These are phyloP conservation scores for Cocos nucifera DNA, from an alignment of 176 grass and related monocot genomes.

Conservation along the genomic window DNA sequence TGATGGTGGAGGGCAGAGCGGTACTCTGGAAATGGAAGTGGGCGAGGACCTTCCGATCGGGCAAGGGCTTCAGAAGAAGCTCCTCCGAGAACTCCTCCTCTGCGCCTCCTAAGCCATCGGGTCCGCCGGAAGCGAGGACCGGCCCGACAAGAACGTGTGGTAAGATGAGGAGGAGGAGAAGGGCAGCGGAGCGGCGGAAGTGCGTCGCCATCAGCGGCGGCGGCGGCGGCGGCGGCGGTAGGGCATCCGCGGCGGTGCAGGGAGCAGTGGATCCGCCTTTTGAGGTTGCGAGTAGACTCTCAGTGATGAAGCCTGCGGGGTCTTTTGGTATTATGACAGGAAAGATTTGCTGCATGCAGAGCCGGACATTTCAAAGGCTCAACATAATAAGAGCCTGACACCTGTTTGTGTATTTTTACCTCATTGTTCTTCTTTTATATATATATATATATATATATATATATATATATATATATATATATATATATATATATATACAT, in stretches of 20 bases:
- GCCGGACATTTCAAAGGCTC: too few relatives aligned
- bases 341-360: too few relatives aligned
- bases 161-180: background rate
- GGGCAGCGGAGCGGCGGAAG: background rate
- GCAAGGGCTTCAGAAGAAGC: conserved; percentile 73
- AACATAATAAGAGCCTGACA: too few relatives aligned
- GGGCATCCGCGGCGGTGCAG: background rate
- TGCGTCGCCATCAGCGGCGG: conserved; percentile 32
- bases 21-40: conserved; percentile 85
- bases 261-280: background rate
- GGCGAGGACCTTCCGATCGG: conserved; percentile 66
- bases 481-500: too few relatives aligned
- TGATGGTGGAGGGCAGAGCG: conserved; percentile 31
- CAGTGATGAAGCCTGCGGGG: too few relatives aligned
- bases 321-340: too few relatives aligned
- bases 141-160: background rate
- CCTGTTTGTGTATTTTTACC: too few relatives aligned
- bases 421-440: too few relatives aligned
- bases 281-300: too few relatives aligned
- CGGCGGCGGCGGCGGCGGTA: background rate
- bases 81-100: conserved; percentile 70
- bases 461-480: too few relatives aligned
- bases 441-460: too few relatives aligned
- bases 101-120: background rate
- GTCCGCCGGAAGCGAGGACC: conserved; percentile 6